phyloP scores from a whole-genome alignment of 2,329 filamentous ascomycete species.

The Chaetothyriales sp. region DNA sequence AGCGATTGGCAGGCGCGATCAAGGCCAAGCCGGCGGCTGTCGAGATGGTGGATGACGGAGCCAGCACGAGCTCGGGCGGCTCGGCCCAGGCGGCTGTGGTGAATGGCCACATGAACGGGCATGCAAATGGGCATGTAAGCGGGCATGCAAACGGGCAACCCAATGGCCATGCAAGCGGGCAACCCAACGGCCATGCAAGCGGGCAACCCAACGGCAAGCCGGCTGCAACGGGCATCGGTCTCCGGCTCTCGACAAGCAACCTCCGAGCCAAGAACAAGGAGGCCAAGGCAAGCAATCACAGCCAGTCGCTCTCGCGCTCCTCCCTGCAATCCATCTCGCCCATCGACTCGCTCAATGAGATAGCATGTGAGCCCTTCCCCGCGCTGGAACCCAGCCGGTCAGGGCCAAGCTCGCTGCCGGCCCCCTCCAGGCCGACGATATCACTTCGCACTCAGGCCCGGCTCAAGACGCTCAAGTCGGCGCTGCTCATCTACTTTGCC shows the following conservation, averaged over 20 bases:
- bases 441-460: slow-evolving; percentile 48
- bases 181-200: slow-evolving; percentile 24
- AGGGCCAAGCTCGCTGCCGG: slow-evolving; percentile 14
- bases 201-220: slow-evolving; percentile 18
- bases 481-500: slow-evolving; percentile 81
- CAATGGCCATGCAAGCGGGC: too few relatives aligned
- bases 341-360: slow-evolving; percentile 14
- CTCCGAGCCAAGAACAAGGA: slow-evolving; percentile 20
- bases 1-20: slow-evolving; percentile 20
- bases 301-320: slow-evolving; percentile 41
- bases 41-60: slow-evolving; percentile 22
- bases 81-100: slow-evolving; percentile 21
- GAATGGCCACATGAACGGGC: slow-evolving; percentile 21
- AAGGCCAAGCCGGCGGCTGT: slow-evolving; percentile 14
- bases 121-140: slow-evolving; percentile 24
- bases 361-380: slow-evolving; percentile 21
- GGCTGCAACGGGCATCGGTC: slow-evolving; percentile 29
- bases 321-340: slow-evolving; percentile 39
- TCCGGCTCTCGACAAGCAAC: slow-evolving; percentile 28
- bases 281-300: slow-evolving; percentile 26
- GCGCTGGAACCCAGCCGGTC: slow-evolving; percentile 22
- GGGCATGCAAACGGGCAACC: too few relatives aligned
- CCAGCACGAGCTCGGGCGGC: slow-evolving; percentile 28
- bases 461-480: slow-evolving; percentile 78
- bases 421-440: slow-evolving; percentile 26